phyloP scores from a whole-genome alignment of 805 yeast species.

The Candida jianshihensis region DNA sequence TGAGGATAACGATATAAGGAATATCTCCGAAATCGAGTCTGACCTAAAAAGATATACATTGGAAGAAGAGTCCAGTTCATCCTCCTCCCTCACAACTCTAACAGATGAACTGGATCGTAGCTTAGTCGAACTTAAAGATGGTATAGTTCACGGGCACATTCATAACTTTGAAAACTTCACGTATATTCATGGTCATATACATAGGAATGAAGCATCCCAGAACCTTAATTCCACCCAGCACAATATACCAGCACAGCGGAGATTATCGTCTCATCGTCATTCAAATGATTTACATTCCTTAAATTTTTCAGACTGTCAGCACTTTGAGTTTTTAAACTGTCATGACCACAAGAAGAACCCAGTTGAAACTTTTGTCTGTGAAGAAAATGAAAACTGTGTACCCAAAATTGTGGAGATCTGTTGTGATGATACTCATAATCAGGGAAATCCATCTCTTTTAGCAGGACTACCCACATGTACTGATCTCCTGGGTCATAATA shows the following conservation, averaged over 20 bases:
- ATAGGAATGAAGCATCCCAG: too few relatives aligned
- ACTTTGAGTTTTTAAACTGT: conserved; percentile 35
- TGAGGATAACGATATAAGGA: too few relatives aligned
- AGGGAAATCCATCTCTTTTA: conserved; percentile 3
- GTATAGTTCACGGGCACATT: too few relatives aligned
- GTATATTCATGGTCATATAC: too few relatives aligned
- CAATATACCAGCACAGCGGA: conserved; percentile 1
- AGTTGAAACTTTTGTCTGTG: conserved; percentile 16
- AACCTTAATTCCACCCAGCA: too few relatives aligned
- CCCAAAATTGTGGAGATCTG: conserved; percentile 36
- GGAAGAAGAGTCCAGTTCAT: too few relatives aligned
- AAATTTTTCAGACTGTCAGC: conserved; percentile 29
- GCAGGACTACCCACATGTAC: conserved; percentile 11
- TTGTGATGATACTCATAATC: conserved; percentile 29
- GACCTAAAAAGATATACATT: too few relatives aligned
- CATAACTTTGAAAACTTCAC: too few relatives aligned
- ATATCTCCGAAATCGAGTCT: too few relatives aligned
- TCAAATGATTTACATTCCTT: conserved; percentile 13
- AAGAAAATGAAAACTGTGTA: conserved; percentile 24
- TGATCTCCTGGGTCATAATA: conserved; percentile 1
- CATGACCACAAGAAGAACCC: conserved; percentile 21
- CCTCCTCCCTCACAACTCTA: too few relatives aligned
- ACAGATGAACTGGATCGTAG: too few relatives aligned
- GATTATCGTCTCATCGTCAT: conserved; percentile 13
- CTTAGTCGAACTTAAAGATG: too few relatives aligned